Percentiles rank a stretch among this genome's conserved stretches.
These are phyloP conservation scores for Kwoniella bestiolae DNA, from an alignment of 768 basidiomycete species.

Conservation along the genomic window DNA sequence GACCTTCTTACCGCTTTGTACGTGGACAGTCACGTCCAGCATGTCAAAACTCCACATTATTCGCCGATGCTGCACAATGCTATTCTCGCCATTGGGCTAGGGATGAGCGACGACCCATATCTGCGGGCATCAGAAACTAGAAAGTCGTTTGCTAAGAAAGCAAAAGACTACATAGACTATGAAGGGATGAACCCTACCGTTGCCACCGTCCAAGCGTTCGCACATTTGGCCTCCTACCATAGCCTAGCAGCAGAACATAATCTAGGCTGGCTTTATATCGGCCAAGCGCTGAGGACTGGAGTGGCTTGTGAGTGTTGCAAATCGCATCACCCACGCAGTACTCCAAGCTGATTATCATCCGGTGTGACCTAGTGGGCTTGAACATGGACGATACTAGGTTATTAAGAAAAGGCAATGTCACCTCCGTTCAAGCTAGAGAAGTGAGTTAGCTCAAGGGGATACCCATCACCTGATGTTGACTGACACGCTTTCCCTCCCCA, in stretches of 20 bases:
- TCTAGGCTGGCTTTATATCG: constrained; percentile 61
- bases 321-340: too few relatives aligned
- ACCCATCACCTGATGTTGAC: neutral
- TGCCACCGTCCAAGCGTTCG: constrained; percentile 60
- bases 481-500: neutral
- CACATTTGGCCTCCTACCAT: constrained; percentile 59
- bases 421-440: constrained; percentile 39
- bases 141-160: constrained; percentile 57
- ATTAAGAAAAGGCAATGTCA: constrained; percentile 40
- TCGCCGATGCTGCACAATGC: constrained; percentile 76
- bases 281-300: constrained; percentile 51
- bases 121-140: constrained; percentile 54
- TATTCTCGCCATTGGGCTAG: constrained; percentile 62
- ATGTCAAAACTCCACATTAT: constrained; percentile 61
- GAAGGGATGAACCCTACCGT: constrained; percentile 61
- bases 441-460: constrained; percentile 18
- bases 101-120: constrained; percentile 58
- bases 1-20: constrained; percentile 36
- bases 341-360: too few relatives aligned
- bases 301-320: constrained; percentile 40
- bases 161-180: constrained; percentile 59
- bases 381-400: constrained; percentile 44
- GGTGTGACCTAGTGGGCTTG: constrained; percentile 42
- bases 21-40: constrained; percentile 1
- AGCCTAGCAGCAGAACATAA: constrained; percentile 60